Evolutionary conservation across 176 grass and related monocot species (phyloP).

Genomic region (Aegilops longissima): DNA sequence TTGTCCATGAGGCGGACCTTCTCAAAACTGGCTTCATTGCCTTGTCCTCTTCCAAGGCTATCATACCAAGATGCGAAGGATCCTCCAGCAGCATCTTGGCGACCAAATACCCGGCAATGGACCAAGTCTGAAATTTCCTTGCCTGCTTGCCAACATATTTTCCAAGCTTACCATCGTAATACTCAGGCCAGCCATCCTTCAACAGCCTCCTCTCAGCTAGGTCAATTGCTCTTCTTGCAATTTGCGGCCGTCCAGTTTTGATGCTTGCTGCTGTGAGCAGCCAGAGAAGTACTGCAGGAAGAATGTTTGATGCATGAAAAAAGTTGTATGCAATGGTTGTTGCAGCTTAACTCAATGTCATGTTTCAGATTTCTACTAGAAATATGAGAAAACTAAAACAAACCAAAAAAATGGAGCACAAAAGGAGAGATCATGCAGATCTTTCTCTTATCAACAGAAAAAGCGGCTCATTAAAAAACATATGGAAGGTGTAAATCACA

Average conservation of each 20-base stretch:
- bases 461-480: not conserved
- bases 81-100: slow-evolving; percentile 95
- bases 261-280: slow-evolving; percentile 85
- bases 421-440: not conserved
- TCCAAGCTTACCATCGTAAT: slow-evolving; percentile 90
- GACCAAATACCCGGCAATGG: slow-evolving; percentile 88
- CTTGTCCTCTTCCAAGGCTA: slow-evolving; percentile 67
- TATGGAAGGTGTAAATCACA: not conserved
- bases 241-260: slow-evolving; percentile 79
- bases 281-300: slow-evolving; percentile 79
- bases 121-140: slow-evolving; percentile 90
- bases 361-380: not conserved
- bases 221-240: slow-evolving; percentile 76
- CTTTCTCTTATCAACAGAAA: not conserved
- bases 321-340: not conserved
- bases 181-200: slow-evolving; percentile 96
- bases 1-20: slow-evolving; percentile 79
- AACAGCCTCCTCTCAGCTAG: slow-evolving; percentile 64
- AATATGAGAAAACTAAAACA: slow-evolving; percentile 15
- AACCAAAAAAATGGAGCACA: not conserved
- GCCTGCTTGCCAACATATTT: slow-evolving; percentile 89
- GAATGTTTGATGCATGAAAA: not conserved
- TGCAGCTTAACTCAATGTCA: not conserved
- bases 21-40: slow-evolving; percentile 61
- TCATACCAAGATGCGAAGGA: slow-evolving; percentile 70